Percentiles rank a stretch among this genome's conserved stretches.
These are phyloP conservation scores for Trichoderma semiorbis DNA, from an alignment of 2,329 filamentous ascomycete genomes.

Conservation along the genomic window DNA sequence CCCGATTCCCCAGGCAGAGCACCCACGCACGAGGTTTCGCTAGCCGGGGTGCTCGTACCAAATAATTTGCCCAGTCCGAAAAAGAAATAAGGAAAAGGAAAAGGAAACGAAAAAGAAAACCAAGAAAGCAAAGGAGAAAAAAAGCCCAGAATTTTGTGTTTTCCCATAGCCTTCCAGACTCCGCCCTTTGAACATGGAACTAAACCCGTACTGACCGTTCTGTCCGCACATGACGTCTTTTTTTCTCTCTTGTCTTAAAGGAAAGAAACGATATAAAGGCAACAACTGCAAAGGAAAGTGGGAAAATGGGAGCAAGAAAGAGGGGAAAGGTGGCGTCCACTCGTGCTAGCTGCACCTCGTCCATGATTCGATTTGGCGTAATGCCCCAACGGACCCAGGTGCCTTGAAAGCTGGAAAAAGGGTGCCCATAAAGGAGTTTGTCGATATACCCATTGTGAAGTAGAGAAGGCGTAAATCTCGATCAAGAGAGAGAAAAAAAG, in stretches of 20 bases:
- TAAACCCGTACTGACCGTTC: background rate
- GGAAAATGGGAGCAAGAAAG: background rate
- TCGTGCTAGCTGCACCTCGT: background rate
- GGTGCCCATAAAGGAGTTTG: background rate
- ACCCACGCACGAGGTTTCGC: background rate
- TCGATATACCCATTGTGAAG: background rate
- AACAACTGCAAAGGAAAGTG: background rate
- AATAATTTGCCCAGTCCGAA: background rate
- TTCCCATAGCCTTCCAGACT: conserved; percentile 2
- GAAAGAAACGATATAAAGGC: background rate
- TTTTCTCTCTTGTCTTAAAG: background rate
- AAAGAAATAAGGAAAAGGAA: background rate
- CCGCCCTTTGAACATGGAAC: background rate
- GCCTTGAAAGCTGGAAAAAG: background rate
- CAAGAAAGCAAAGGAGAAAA: background rate
- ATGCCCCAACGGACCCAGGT: background rate
- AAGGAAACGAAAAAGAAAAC: background rate
- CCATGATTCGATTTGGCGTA: background rate
- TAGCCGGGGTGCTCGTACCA: background rate
- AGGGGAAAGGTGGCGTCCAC: background rate
- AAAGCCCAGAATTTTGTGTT: background rate
- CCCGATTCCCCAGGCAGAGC: background rate
- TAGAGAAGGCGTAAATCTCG: background rate
- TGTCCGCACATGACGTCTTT: background rate
- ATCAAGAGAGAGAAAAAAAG: background rate